Evolutionary conservation across 2,329 filamentous ascomycete genomes (phyloP).

Genomic region (Fusarium goolgardi): DNA sequence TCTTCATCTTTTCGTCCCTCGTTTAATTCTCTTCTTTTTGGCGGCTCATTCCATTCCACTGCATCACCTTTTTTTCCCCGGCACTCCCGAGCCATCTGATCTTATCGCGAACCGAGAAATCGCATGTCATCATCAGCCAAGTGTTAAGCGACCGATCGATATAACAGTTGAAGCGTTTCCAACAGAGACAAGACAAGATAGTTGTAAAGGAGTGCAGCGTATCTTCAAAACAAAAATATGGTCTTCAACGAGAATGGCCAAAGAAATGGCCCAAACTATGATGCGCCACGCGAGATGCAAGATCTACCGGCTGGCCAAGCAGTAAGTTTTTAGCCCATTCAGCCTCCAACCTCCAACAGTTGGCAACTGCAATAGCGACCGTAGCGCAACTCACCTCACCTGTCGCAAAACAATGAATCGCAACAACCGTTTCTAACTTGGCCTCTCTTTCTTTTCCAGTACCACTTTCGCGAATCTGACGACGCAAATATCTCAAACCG

Average conservation of each 20-base stretch:
- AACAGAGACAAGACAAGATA: neutral
- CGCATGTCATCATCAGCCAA: conserved; percentile 19
- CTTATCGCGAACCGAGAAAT: conserved; percentile 14
- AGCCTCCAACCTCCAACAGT: neutral
- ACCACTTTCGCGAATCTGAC: conserved; percentile 37
- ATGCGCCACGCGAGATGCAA: conserved; percentile 40
- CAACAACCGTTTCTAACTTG: conserved; percentile 10
- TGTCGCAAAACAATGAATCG: neutral
- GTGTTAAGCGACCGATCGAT: neutral
- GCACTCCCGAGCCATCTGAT: conserved; percentile 30
- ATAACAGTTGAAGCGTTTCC: neutral
- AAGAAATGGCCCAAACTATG: conserved; percentile 30
- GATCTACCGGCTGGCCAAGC: conserved; percentile 41
- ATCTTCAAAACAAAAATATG: conserved; percentile 9
- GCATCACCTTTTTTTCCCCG: conserved; percentile 26
- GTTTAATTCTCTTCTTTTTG: conserved; percentile 32
- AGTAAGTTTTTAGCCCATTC: conserved; percentile 30
- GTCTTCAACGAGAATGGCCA: conserved; percentile 29
- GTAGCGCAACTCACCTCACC: neutral
- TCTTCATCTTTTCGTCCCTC: conserved; percentile 13
- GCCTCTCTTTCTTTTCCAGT: conserved; percentile 8
- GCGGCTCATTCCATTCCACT: conserved; percentile 1
- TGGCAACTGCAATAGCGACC: neutral
- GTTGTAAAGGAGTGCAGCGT: neutral
- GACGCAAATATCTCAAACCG: conserved; percentile 17